Conservation (phyloP, 495 filamentous ascomycete genomes). For the Aspergillus saccharolyticus region DNA sequence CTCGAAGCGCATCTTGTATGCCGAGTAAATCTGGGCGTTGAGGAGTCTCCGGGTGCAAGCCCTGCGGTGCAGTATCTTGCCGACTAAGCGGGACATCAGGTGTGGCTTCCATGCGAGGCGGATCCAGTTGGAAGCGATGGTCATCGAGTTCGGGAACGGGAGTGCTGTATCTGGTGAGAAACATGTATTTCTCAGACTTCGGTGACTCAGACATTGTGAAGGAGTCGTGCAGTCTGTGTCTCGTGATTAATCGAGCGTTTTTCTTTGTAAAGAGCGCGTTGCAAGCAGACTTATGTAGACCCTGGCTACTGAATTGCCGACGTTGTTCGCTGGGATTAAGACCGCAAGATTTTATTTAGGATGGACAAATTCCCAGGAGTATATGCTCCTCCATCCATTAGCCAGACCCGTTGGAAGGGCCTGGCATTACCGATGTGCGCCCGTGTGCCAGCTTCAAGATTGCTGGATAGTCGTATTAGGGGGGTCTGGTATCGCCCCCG, state of each 20-base stretch:
- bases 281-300: not conserved
- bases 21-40: constrained; percentile 46
- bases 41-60: constrained; percentile 22
- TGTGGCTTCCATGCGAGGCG: constrained; percentile 54
- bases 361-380: constrained; percentile 31
- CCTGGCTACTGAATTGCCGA: constrained; percentile 1
- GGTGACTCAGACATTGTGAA: constrained; percentile 60
- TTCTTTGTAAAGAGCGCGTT: not conserved
- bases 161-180: constrained; percentile 61
- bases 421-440: constrained; percentile 43
- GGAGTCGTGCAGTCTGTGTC: not conserved
- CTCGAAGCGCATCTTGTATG: constrained; percentile 43
- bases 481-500: constrained; percentile 95
- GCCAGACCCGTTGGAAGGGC: constrained; percentile 46
- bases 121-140: constrained; percentile 73
- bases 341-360: constrained; percentile 20
- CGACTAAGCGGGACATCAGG: constrained; percentile 31
- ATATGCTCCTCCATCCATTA: constrained; percentile 40
- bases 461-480: constrained; percentile 68
- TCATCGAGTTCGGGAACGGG: constrained; percentile 90
- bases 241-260: not conserved
- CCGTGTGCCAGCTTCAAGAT: constrained; percentile 34
- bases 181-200: constrained; percentile 52
- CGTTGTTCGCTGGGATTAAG: constrained; percentile 2
- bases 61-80: constrained; percentile 34